Evolutionary conservation across 2,329 filamentous ascomycete species (phyloP), one percentile per base, ranked within the genome.

Genomic region (Elsinoe batatas): DNA sequence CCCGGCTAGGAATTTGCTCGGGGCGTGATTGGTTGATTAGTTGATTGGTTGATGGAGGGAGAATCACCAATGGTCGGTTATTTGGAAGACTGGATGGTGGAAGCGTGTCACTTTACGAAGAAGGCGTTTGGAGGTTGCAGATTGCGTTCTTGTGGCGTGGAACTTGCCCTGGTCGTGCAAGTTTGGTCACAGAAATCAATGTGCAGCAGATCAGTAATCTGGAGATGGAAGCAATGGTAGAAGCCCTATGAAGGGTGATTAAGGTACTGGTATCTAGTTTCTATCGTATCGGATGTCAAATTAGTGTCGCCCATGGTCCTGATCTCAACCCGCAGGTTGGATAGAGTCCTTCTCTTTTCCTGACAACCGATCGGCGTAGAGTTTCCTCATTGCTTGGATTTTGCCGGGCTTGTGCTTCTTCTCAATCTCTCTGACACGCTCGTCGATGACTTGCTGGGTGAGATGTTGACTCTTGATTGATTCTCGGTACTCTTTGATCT

Each of bases 401-500:
- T 58, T 40, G 3, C 33, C 36, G 32, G 42, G 42, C 18, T 56
- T 30, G 10, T 37, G 37, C 32, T 57, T 55, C 7, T 33, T 47
- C 15, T 58, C 32, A 2, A 38, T 42, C 30, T 54, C 53, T n/a
- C 54, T 18, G 13, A 35, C 22, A 17, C 57, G 47, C 7, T 40
- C 50, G 32, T 60, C 54, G 42, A 54, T 55, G 7, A 58, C 50
- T 35, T 56, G 33, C 12, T 55, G 56, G 65, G 65, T 66, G 44
- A 65, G 66, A 5, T 43, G 47, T 7, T 58, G 51, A 0, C 62
- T 59, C 8, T 57, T 53, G 17, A 49, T 33, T 5, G 18, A 17
- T n/a, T 36, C 51, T 33, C 60, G 56, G n/a, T 62, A 64, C n/a
- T 17, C 38, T 33, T 62, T 65, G 22, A 61, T 50, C 18, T 58